These are phyloP conservation scores for Trypanosoma mega DNA, from an alignment of 208 protist species.

Conservation along the genomic window DNA sequence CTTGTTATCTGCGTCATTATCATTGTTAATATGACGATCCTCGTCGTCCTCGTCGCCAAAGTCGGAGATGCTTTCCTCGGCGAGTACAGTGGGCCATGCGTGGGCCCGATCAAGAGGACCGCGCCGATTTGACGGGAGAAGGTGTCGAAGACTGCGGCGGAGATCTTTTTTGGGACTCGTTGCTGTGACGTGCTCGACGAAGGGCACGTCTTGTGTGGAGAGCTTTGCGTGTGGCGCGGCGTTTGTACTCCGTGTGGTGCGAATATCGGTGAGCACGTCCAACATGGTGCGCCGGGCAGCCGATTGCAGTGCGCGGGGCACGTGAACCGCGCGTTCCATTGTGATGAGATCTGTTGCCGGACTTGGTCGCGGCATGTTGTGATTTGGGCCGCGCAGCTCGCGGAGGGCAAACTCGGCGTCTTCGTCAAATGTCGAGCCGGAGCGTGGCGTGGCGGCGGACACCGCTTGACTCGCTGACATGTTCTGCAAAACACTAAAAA, in stretches of 20 bases:
- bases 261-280: conserved; percentile 38
- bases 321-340: conserved; percentile 56
- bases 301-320: conserved; percentile 41
- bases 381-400: too few species aligned
- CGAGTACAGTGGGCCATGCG: background rate
- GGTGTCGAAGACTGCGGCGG: conserved; percentile 39
- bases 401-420: background rate
- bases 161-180: too few species aligned
- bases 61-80: conserved; percentile 33
- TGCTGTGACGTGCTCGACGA: too few species aligned
- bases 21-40: background rate
- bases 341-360: conserved; percentile 30
- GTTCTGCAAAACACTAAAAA: background rate
- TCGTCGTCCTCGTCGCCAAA: conserved; percentile 30
- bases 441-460: background rate
- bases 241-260: background rate
- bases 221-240: background rate
- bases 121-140: conserved; percentile 28
- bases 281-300: conserved; percentile 71
- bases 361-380: background rate
- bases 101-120: background rate
- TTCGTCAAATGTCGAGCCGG: conserved; percentile 19
- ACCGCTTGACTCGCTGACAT: background rate
- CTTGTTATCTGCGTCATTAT: background rate
- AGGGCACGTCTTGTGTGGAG: background rate